Conservation (phyloP, 2,329 filamentous ascomycete genomes). For the Westerdykella ornata region DNA sequence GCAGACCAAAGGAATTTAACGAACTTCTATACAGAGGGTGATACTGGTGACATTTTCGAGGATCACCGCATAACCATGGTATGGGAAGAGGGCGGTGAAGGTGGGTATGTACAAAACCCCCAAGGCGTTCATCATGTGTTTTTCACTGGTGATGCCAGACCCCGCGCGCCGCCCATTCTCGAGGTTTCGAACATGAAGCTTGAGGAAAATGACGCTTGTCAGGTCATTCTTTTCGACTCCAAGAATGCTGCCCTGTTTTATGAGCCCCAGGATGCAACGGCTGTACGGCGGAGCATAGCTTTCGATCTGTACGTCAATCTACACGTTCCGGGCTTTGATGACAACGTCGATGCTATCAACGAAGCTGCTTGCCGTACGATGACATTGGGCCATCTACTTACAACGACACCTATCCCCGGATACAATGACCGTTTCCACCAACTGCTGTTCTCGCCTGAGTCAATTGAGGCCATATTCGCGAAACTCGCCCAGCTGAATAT, state of each 20-base stretch:
- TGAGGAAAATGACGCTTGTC: background rate
- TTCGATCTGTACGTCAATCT: constrained; percentile 10
- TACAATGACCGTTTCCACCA: no score
- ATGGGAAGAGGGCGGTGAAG: constrained; percentile 7
- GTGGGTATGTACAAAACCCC: no score
- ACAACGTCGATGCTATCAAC: no score
- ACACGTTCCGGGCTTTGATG: no score
- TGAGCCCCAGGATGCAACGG: constrained; percentile 5
- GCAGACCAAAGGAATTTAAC: background rate
- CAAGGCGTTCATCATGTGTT: no score
- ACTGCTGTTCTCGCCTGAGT: no score
- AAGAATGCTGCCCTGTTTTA: constrained; percentile 9
- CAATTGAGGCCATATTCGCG: no score
- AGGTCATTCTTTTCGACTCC: constrained; percentile 9
- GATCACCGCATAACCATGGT: constrained; percentile 8
- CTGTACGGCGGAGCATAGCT: constrained; percentile 6
- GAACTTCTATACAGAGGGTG: constrained; percentile 8
- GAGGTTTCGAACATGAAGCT: background rate
- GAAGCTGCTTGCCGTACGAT: no score
- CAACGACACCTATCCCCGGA: no score
- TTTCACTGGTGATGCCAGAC: constrained; percentile 3
- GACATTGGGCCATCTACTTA: no score
- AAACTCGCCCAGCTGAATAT: no score
- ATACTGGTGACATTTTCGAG: constrained; percentile 4
- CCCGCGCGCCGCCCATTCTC: background rate